Evolutionary conservation across 2,329 filamentous ascomycete species (phyloP).

Genomic region (Talaromyces sp.): DNA sequence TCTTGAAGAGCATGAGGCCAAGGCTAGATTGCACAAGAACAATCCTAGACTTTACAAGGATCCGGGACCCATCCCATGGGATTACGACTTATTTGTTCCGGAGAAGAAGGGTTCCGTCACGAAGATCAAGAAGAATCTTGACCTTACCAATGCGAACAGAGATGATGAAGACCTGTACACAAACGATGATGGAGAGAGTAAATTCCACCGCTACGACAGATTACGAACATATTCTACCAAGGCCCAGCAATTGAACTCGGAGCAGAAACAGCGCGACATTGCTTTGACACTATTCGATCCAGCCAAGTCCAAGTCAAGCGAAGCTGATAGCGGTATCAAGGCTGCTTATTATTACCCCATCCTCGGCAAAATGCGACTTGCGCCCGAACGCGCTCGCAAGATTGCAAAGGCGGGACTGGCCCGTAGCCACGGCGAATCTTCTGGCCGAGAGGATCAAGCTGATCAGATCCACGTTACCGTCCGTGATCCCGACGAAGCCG

Average conservation of each 20-base stretch:
- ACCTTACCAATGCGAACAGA: slow-evolving; percentile 49
- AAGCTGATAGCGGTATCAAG: slow-evolving; percentile 36
- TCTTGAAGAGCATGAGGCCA: slow-evolving; percentile 45
- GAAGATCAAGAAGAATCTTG: slow-evolving; percentile 53
- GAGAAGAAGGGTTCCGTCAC: slow-evolving; percentile 43
- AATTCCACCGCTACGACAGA: slow-evolving; percentile 52
- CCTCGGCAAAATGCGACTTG: slow-evolving; percentile 52
- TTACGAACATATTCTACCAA: slow-evolving; percentile 58
- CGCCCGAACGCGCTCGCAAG: slow-evolving; percentile 43
- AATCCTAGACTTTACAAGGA: slow-evolving; percentile 49
- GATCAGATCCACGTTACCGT: slow-evolving; percentile 51
- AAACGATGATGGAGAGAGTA: slow-evolving; percentile 39
- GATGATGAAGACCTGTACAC: slow-evolving; percentile 50
- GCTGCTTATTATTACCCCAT: slow-evolving; percentile 61
- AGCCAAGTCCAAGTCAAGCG: slow-evolving; percentile 22
- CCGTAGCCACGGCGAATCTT: slow-evolving; percentile 32
- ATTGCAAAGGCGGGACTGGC: slow-evolving; percentile 38
- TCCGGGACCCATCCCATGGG: slow-evolving; percentile 50
- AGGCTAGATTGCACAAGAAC: slow-evolving; percentile 43
- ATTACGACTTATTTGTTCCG: slow-evolving; percentile 58
- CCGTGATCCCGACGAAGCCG: slow-evolving; percentile 47
- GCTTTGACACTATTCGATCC: slow-evolving; percentile 56
- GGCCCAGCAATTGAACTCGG: slow-evolving; percentile 47
- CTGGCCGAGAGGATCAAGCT: slow-evolving; percentile 42
- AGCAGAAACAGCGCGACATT: slow-evolving; percentile 53